Percentiles rank a stretch among this genome's conserved stretches.
phyloP scores from a whole-genome alignment of 148 eudicot species.

The Camellia granthamiana region DNA sequence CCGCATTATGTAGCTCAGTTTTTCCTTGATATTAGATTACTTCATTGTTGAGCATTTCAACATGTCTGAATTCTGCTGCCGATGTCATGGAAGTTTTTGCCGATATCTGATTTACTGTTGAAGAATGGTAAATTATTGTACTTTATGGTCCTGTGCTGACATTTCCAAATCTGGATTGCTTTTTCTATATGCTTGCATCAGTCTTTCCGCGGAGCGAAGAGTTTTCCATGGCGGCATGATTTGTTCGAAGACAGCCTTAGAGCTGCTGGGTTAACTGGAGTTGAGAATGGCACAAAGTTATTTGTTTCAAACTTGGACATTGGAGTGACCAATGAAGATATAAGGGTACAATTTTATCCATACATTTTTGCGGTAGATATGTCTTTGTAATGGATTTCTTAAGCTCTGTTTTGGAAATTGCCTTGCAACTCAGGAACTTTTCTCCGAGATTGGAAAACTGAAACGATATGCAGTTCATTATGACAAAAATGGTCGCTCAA shows the following conservation, averaged over 20 bases:
- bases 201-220: slow-evolving; percentile 78
- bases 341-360: slow-evolving; percentile 71
- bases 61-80: slow-evolving; percentile 42
- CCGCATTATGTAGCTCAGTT: slow-evolving; percentile 24
- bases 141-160: slow-evolving; percentile 58
- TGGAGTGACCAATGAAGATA: slow-evolving; percentile 91
- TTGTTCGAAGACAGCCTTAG: slow-evolving; percentile 84
- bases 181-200: slow-evolving; percentile 64
- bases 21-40: slow-evolving; percentile 34
- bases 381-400: slow-evolving; percentile 37
- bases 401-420: slow-evolving; percentile 36
- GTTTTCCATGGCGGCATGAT: slow-evolving; percentile 78
- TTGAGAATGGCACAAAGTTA: slow-evolving; percentile 73
- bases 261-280: slow-evolving; percentile 73
- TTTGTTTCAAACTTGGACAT: slow-evolving; percentile 69
- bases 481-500: slow-evolving; percentile 73
- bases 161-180: slow-evolving; percentile 45
- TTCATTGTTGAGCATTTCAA: slow-evolving; percentile 41
- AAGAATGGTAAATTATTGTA: slow-evolving; percentile 30
- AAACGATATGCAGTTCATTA: slow-evolving; percentile 86
- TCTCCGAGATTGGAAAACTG: slow-evolving; percentile 83
- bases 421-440: slow-evolving; percentile 81
- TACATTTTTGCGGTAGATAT: slow-evolving; percentile 30
- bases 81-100: slow-evolving; percentile 34
- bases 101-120: slow-evolving; percentile 45